Percentiles rank a stretch among this genome's conserved stretches.
phyloP scores from a whole-genome alignment of 2,329 filamentous ascomycete species.

The Cytospora piceae region DNA sequence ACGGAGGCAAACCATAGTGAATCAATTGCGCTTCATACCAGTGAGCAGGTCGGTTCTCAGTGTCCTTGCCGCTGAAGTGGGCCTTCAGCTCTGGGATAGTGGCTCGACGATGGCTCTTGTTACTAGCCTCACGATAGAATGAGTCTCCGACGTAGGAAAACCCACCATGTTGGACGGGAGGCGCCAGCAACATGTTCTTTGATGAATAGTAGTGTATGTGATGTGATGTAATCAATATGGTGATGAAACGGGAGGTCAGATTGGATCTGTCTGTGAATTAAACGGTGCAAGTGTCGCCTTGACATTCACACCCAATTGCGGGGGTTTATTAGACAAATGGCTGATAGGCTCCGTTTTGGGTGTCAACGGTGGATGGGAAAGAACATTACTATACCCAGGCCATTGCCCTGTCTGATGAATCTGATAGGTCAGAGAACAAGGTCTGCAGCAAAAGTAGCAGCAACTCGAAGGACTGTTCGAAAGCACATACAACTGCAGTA shows the following conservation, averaged over 20 bases:
- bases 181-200: conserved; percentile 33
- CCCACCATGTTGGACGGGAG: conserved; percentile 40
- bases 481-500: too few relatives aligned
- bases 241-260: background rate
- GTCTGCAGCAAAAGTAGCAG: too few relatives aligned
- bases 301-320: background rate
- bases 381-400: too few relatives aligned
- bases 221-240: background rate
- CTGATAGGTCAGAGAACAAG: too few relatives aligned
- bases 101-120: conserved; percentile 51
- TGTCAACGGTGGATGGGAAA: too few relatives aligned
- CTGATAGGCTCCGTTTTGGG: too few relatives aligned
- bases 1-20: conserved; percentile 62
- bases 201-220: background rate
- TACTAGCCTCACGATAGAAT: conserved; percentile 49
- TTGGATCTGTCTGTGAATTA: background rate
- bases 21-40: conserved; percentile 67
- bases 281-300: background rate
- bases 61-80: conserved; percentile 47
- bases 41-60: conserved; percentile 56
- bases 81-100: conserved; percentile 48
- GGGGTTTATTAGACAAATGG: background rate
- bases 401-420: too few relatives aligned
- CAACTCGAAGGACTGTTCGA: too few relatives aligned
- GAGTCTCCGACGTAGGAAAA: conserved; percentile 49